These are phyloP conservation scores for Diaporthe destruens DNA, from an alignment of 2,329 filamentous ascomycete species.

Conservation along the genomic window DNA sequence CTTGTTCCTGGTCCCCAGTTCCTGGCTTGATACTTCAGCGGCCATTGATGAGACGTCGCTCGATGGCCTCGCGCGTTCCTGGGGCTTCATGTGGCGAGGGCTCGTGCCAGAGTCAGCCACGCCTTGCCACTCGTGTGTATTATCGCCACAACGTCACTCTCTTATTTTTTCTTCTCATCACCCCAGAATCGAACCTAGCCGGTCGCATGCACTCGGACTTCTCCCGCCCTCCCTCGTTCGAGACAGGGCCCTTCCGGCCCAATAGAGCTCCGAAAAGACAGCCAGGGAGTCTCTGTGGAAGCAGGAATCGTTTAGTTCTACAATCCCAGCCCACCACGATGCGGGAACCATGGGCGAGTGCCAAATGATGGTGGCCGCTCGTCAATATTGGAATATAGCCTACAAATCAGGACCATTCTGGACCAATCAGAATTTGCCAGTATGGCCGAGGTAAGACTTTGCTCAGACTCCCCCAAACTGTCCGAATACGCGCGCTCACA, in stretches of 20 bases:
- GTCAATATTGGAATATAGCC: neutral
- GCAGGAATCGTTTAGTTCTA: neutral
- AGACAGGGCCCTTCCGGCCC: neutral
- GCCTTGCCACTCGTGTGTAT: neutral
- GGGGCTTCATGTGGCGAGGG: neutral
- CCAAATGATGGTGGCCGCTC: too few relatives aligned
- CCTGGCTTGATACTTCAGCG: neutral
- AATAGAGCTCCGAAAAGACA: neutral
- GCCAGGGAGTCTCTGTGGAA: neutral
- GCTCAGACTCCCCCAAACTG: neutral
- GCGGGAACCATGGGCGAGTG: too few relatives aligned
- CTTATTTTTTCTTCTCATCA: neutral
- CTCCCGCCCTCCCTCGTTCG: neutral
- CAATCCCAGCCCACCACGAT: too few relatives aligned
- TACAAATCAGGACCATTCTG: neutral
- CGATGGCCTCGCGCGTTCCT: neutral
- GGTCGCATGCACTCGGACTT: neutral
- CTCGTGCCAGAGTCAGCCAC: neutral
- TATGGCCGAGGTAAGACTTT: slow-evolving; percentile 41
- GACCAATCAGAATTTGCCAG: slow-evolving; percentile 39
- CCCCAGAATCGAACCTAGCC: neutral
- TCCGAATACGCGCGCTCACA: slow-evolving; percentile 35
- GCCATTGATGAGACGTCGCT: neutral
- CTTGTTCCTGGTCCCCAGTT: neutral
- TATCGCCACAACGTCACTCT: neutral